These are phyloP conservation scores for Nemania sp. DNA, from an alignment of 2,329 filamentous ascomycete genomes.

Conservation along the genomic window DNA sequence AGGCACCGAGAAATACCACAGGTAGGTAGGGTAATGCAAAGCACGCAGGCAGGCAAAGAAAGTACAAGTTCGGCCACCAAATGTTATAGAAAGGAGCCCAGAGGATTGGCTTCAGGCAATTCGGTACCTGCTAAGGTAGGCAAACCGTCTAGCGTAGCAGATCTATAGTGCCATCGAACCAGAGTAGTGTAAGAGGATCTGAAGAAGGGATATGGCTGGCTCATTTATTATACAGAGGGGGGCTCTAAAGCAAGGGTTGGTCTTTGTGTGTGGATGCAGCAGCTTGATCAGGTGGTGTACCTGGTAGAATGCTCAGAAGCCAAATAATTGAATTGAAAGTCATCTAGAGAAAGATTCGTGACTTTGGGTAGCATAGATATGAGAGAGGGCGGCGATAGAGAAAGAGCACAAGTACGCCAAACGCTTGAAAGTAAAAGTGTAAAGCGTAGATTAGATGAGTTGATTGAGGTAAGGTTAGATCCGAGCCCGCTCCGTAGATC, in stretches of 20 bases:
- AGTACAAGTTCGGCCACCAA: not conserved
- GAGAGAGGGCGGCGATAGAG: not conserved
- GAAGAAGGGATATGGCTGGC: not conserved
- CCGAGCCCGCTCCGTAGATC: not conserved
- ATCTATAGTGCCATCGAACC: not conserved
- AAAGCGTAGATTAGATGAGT: too few species aligned
- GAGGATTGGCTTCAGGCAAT: not conserved
- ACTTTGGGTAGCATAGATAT: too few species aligned
- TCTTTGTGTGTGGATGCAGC: not conserved
- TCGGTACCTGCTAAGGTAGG: not conserved
- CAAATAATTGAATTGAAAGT: not conserved
- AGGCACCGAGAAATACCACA: not conserved
- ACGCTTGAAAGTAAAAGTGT: not conserved
- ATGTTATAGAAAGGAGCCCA: slow-evolving; percentile 5
- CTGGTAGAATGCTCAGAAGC: not conserved
- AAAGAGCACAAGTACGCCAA: not conserved
- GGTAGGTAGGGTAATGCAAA: too few species aligned
- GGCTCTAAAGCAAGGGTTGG: not conserved
- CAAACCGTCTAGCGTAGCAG: not conserved
- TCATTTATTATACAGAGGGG: too few species aligned
- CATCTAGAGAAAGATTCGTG: not conserved
- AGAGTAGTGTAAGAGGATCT: not conserved
- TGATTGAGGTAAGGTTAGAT: not conserved
- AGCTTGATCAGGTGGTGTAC: not conserved
- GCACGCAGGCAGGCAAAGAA: not conserved